Percentiles rank a stretch among this genome's conserved stretches.
phyloP scores from a whole-genome alignment of 1,139 yeast genomes.

The Lizanozyma gosingica region DNA sequence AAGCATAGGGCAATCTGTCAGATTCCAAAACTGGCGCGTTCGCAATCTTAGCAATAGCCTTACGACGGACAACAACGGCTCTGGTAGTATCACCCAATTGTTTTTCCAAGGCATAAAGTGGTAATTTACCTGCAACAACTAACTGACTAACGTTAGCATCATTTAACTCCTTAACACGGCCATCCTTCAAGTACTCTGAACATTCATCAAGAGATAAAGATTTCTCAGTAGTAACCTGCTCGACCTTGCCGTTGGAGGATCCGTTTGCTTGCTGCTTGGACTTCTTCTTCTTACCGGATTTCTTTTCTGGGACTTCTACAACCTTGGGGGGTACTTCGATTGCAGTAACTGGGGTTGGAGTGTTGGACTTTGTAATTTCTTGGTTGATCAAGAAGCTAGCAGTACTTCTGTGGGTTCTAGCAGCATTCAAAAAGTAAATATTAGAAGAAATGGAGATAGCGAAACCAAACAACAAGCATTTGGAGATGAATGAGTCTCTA shows the following conservation, averaged over 20 bases:
- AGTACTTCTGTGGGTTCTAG: conserved; percentile 47
- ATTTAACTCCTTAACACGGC: conserved; percentile 54
- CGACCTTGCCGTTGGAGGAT: conserved; percentile 8
- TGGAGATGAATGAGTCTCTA: conserved; percentile 74
- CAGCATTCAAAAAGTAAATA: conserved; percentile 72
- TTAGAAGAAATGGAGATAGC: conserved; percentile 73
- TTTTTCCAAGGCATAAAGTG: conserved; percentile 89
- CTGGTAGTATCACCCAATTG: conserved; percentile 80
- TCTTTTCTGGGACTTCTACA: conserved; percentile 5
- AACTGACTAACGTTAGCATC: conserved; percentile 70
- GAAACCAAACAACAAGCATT: conserved; percentile 64
- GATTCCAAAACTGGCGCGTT: conserved; percentile 73
- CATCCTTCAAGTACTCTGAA: conserved; percentile 55
- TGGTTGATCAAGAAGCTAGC: conserved; percentile 36
- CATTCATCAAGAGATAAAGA: conserved; percentile 52
- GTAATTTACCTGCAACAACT: conserved; percentile 70
- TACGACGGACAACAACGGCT: conserved; percentile 90
- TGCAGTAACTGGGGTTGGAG: not conserved
- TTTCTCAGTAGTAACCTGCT: conserved; percentile 12
- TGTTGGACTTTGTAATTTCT: conserved; percentile 19
- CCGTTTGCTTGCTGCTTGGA: conserved; percentile 4
- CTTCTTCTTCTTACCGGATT: conserved; percentile 2
- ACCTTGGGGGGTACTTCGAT: not conserved
- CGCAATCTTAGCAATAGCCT: conserved; percentile 76
- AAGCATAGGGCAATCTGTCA: conserved; percentile 63